Evolutionary conservation across 768 basidiomycete genomes (phyloP).

Genomic region (Rhodotorula diobovata): DNA sequence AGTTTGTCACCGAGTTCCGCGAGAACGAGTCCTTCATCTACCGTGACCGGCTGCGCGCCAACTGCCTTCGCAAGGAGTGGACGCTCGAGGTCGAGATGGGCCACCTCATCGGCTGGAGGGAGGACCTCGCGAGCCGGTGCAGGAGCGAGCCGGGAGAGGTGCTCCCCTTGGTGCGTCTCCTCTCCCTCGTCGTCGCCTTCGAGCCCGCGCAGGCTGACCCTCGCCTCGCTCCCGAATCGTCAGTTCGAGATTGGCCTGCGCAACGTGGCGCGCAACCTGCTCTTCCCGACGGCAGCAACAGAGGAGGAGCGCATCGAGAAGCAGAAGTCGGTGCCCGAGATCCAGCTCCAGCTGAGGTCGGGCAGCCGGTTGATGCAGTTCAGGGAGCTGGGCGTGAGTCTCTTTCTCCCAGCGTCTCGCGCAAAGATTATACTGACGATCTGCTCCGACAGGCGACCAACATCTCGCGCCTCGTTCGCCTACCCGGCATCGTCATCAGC

Average conservation of each 20-base stretch:
- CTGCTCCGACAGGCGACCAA: conserved; percentile 58
- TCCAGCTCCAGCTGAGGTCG: conserved; percentile 85
- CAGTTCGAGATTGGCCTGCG: conserved; percentile 91
- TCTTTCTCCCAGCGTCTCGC: not conserved
- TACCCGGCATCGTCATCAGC: conserved; percentile 97
- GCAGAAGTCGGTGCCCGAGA: conserved; percentile 55
- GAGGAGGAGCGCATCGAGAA: conserved; percentile 40
- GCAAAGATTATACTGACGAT: not conserved
- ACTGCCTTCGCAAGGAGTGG: conserved; percentile 80
- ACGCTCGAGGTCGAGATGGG: conserved; percentile 79
- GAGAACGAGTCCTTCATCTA: conserved; percentile 37
- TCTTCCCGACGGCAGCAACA: conserved; percentile 61
- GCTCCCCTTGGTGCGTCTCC: conserved; percentile 68
- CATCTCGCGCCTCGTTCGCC: conserved; percentile 90
- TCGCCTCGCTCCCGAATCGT: not conserved
- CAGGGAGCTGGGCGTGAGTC: conserved; percentile 72
- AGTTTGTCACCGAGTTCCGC: conserved; percentile 38
- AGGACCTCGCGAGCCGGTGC: conserved; percentile 84
- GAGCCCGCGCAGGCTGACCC: not conserved
- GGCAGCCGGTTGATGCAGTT: conserved; percentile 89
- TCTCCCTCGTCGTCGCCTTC: not conserved
- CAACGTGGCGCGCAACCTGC: conserved; percentile 71
- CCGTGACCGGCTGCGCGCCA: conserved; percentile 75
- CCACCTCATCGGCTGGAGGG: conserved; percentile 68
- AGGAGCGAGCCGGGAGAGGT: conserved; percentile 85